A percentile compares a stretch with the other conserved stretches of the same genome.
phyloP scores from a whole-genome alignment of 768 basidiomycete species.

The Neoboletus magnificus region DNA sequence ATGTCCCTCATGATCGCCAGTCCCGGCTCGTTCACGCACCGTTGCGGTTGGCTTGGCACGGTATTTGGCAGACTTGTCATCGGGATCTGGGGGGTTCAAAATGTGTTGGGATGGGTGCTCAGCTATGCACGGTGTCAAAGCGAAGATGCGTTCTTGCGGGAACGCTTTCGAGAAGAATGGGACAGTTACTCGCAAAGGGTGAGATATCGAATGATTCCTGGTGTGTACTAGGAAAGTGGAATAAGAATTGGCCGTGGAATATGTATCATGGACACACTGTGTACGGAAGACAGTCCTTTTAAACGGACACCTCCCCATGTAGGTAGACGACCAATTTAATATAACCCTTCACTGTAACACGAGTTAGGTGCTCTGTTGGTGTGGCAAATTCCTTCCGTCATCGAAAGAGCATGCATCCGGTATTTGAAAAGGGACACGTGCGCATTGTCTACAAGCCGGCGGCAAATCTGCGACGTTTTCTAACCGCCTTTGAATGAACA shows the following conservation, averaged over 20 bases:
- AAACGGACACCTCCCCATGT: not conserved
- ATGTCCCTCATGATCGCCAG: slow-evolving; percentile 31
- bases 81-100: slow-evolving; percentile 30
- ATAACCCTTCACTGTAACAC: not conserved
- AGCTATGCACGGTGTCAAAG: slow-evolving; percentile 25
- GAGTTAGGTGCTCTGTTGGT: not conserved
- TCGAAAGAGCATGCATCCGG: not conserved
- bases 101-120: slow-evolving; percentile 24
- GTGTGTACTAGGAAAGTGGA: slow-evolving; percentile 16
- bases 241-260: not conserved
- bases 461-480: not conserved
- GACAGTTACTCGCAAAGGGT: slow-evolving; percentile 20
- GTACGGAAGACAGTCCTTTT: not conserved
- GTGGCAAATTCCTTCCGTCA: not conserved
- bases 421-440: not conserved
- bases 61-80: slow-evolving; percentile 13
- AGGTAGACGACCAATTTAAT: not conserved
- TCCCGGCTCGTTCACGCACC: slow-evolving; percentile 26
- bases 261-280: not conserved
- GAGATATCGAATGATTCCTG: slow-evolving; percentile 27
- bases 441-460: not conserved
- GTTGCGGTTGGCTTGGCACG: slow-evolving; percentile 30
- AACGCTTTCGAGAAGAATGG: slow-evolving; percentile 25
- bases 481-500: not conserved
- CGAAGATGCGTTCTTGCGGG: slow-evolving; percentile 25